A percentile compares a stretch with the other conserved stretches of the same genome.
These are phyloP conservation scores for Xylaria cubensis DNA, from an alignment of 495 filamentous ascomycete species.

Conservation along the genomic window DNA sequence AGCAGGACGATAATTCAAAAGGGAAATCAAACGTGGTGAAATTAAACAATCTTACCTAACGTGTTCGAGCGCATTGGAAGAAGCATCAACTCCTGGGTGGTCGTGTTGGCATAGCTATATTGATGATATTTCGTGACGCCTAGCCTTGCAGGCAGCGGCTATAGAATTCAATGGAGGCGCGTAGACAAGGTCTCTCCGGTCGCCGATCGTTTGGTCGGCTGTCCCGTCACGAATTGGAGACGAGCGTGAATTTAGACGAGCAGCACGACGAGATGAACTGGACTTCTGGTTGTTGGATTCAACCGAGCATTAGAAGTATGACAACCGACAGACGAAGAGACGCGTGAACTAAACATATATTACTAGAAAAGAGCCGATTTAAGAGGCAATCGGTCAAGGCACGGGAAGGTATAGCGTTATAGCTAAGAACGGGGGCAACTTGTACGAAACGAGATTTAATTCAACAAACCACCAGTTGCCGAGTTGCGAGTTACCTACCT, in stretches of 20 bases:
- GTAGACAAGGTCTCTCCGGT: constrained; percentile 6
- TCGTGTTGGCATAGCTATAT: not conserved
- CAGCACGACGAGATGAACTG: not conserved
- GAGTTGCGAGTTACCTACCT: constrained; percentile 5
- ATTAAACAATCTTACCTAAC: not conserved
- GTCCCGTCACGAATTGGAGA: constrained; percentile 20
- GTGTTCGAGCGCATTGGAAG: not conserved
- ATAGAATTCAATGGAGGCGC: constrained; percentile 19
- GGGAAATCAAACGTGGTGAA: not conserved
- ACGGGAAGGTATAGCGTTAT: not conserved
- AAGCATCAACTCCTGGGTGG: not conserved
- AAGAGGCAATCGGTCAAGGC: not conserved
- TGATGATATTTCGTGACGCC: constrained; percentile 5
- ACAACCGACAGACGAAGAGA: not conserved
- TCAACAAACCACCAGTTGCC: constrained; percentile 19
- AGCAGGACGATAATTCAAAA: constrained; percentile 5
- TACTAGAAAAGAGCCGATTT: not conserved
- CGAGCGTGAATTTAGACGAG: not conserved
- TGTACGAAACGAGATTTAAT: constrained; percentile 21
- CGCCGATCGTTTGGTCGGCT: constrained; percentile 11
- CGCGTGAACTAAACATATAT: not conserved
- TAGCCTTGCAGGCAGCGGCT: constrained; percentile 21
- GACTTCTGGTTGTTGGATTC: not conserved
- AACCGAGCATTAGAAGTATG: not conserved
- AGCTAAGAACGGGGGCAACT: constrained; percentile 17